These are phyloP conservation scores for Monascus ruber DNA, from an alignment of 2,329 filamentous ascomycete species.

Conservation along the genomic window DNA sequence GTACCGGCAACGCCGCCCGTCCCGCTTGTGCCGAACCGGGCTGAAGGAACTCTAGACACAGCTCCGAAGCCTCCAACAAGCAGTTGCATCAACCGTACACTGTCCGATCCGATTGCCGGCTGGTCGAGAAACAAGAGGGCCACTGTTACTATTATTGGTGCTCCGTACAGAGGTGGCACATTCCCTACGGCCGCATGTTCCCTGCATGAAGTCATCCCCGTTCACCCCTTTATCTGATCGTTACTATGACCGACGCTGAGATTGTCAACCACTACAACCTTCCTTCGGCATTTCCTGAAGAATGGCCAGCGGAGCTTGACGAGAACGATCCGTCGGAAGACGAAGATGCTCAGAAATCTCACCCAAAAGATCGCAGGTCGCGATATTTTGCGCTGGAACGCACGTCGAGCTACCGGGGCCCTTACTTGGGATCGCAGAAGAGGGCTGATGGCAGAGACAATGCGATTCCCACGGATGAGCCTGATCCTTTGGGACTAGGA, in stretches of 20 bases:
- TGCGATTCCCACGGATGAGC: conserved; percentile 79
- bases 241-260: conserved; percentile 57
- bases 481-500: conserved; percentile 77
- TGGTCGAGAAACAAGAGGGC: too few relatives aligned
- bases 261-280: conserved; percentile 88
- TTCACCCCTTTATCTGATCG: not conserved
- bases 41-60: conserved; percentile 10
- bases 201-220: too few relatives aligned
- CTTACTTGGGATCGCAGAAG: conserved; percentile 56
- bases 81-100: conserved; percentile 1
- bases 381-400: conserved; percentile 77
- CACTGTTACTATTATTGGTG: too few relatives aligned
- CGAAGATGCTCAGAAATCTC: conserved; percentile 25
- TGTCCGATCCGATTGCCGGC: too few relatives aligned
- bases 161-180: too few relatives aligned
- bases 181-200: too few relatives aligned
- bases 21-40: conserved; percentile 2
- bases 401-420: conserved; percentile 57
- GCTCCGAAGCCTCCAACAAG: conserved; percentile 12
- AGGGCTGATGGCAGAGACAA: conserved; percentile 60
- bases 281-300: conserved; percentile 61
- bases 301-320: conserved; percentile 79
- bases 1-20: not conserved
- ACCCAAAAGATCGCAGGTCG: conserved; percentile 53
- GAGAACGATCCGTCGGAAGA: conserved; percentile 57